A percentile compares a stretch with the other conserved stretches of the same genome.
Conservation (phyloP, 495 filamentous ascomycete genomes). For the Sordaria brevicollis region DNA sequence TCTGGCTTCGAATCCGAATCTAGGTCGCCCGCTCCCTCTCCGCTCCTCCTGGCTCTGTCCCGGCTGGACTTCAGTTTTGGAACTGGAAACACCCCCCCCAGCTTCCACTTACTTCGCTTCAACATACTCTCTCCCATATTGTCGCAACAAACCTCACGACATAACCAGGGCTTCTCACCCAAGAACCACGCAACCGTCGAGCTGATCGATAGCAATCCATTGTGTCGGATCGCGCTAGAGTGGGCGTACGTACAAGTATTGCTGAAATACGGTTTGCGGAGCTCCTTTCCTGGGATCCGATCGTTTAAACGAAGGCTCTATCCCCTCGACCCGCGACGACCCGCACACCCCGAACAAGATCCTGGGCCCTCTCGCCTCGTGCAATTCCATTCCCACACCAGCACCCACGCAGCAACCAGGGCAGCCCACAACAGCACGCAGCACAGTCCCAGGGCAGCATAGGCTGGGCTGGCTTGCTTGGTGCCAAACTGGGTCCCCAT, state of each 20-base stretch:
- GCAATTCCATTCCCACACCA: not conserved
- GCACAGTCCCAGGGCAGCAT: not conserved
- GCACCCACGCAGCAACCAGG: not conserved
- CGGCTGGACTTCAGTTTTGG: not conserved
- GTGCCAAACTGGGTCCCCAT: not conserved
- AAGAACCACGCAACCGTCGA: conserved; percentile 6
- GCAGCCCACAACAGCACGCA: not conserved
- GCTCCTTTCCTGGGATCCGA: not conserved
- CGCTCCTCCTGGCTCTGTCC: not conserved
- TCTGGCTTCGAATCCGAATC: not conserved
- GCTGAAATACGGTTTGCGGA: not conserved
- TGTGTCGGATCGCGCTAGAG: conserved; percentile 14
- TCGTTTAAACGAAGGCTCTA: not conserved
- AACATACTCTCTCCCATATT: conserved; percentile 2
- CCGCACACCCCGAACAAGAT: conserved; percentile 13
- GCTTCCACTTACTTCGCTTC: not conserved
- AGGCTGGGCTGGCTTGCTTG: not conserved
- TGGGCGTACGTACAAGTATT: not conserved
- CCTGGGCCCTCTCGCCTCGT: conserved; percentile 7
- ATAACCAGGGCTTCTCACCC: not conserved
- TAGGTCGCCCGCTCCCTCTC: not conserved
- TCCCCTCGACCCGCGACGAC: conserved; percentile 1
- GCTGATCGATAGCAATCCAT: conserved; percentile 7
- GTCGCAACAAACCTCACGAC: not conserved
- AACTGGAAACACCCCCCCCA: not conserved